A percentile compares a stretch with the other conserved stretches of the same genome.
These are phyloP conservation scores for Aegilops umbellulata DNA, from an alignment of 176 grass and related monocot genomes.

Conservation along the genomic window DNA sequence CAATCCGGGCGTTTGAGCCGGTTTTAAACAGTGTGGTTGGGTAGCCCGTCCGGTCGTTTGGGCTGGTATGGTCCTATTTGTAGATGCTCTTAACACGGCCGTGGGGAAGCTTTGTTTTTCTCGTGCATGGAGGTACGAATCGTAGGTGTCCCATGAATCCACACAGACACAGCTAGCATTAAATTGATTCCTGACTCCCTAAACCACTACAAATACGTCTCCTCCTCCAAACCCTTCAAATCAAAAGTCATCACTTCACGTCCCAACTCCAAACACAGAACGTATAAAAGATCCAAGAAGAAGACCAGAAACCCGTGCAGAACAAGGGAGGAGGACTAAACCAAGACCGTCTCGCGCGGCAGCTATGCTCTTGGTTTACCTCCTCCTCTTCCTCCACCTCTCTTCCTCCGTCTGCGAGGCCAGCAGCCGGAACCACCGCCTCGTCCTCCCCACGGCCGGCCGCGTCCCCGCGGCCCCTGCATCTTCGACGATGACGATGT, in stretches of 20 bases:
- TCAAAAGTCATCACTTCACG: slow-evolving; percentile 10
- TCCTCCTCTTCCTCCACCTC: slow-evolving; percentile 34
- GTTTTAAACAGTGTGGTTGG: too few relatives aligned
- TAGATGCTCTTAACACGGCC: too few relatives aligned
- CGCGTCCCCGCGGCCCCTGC: background rate
- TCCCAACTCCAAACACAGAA: slow-evolving; percentile 7
- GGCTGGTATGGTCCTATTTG: too few relatives aligned
- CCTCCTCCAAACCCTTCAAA: slow-evolving; percentile 6
- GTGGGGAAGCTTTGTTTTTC: too few relatives aligned
- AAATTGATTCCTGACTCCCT: background rate
- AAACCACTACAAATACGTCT: slow-evolving; percentile 14
- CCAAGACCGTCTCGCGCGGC: background rate
- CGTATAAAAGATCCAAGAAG: background rate
- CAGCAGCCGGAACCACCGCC: slow-evolving; percentile 26
- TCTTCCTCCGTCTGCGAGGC: slow-evolving; percentile 13
- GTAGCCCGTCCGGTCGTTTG: too few relatives aligned
- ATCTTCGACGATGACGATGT: background rate
- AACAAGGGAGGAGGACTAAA: background rate
- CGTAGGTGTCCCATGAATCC: too few relatives aligned
- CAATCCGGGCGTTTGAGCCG: too few relatives aligned
- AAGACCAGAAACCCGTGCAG: background rate
- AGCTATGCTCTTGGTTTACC: slow-evolving; percentile 31
- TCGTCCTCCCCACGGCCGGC: background rate
- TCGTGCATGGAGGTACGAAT: too few relatives aligned
- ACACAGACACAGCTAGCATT: too few relatives aligned